Evolutionary conservation across 192 early-diverging fungal genomes (phyloP), one percentile per base, ranked within the genome.

Genomic region (Powellomyces hirtus): DNA sequence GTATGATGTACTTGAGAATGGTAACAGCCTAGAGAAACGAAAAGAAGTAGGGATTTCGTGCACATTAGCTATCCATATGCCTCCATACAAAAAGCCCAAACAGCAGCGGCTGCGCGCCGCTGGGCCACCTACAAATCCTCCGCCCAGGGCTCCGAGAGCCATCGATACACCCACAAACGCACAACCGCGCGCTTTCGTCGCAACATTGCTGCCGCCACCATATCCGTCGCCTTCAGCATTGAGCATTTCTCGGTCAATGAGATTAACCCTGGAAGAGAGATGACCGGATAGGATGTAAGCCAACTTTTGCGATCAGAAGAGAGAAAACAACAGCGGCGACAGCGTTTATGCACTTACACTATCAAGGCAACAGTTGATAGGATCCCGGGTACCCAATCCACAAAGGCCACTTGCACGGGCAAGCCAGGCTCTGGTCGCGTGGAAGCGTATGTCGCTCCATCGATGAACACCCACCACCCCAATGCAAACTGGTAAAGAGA

Each of bases 391-490:
- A 84, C 31, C 75, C 76, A 84, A 57, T 84, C 82, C 62, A 81
- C 82, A 60, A 84, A 79, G 5, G 59, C 29, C 29, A 73, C 65
- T 14, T 20, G 13, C 14, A 63, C 58, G 20, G 74, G 66, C 40
- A 81, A 36, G 20, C 61, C 31, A 34, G 44, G 40, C 30, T 72
- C 52, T 18, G 53, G 18, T 16, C 65, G 71, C 5, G 71, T 70
- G 4, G 62, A 24, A 31, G 67, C 58, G 53, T 63, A 83, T 27
- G 64, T 62, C 27, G 71, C 62, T 6, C 77, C 81, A 70, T 83
- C 81, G 50, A 83, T 76, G 59, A 83, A 83, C 0, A 78, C 26
- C 81, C 81, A 83, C 81, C 81, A 83, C 4, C 63, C 81, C 1
- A 83, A 2, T 3, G 78, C 76, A 71, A 83, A 83, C 71, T 76